A percentile compares a stretch with the other conserved stretches of the same genome.
Evolutionary conservation across 2,329 filamentous ascomycete species (phyloP).

Genomic region (Colletotrichum graminicola): DNA sequence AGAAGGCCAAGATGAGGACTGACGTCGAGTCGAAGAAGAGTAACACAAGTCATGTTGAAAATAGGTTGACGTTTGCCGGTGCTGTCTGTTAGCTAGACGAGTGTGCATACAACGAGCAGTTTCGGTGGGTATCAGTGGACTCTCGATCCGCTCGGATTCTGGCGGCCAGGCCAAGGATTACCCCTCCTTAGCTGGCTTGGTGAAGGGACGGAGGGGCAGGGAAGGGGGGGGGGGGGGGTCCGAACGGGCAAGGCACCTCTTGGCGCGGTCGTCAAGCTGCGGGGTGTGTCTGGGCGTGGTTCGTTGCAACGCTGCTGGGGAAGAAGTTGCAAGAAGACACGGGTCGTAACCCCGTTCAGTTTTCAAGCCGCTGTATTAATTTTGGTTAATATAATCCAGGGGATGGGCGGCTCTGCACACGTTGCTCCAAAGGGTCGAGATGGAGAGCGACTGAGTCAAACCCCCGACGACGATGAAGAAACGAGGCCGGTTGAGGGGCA

Average conservation of each 20-base stretch:
- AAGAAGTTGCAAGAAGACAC: conserved; percentile 25
- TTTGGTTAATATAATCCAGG: conserved; percentile 40
- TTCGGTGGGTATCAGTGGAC: conserved; percentile 18
- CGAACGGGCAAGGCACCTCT: conserved; percentile 18
- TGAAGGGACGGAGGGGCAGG: conserved; percentile 5
- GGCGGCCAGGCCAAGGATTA: conserved; percentile 1
- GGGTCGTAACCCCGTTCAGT: conserved; percentile 20
- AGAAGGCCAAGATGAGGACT: neutral
- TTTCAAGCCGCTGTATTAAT: conserved; percentile 26
- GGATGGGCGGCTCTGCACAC: conserved; percentile 9
- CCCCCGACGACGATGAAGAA: conserved; percentile 28
- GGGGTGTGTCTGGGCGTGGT: conserved; percentile 19
- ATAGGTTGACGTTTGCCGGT: neutral
- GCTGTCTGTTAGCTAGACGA: neutral
- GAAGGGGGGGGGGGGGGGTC: neutral
- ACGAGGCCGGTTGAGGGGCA: conserved; percentile 18
- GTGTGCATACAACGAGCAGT: neutral
- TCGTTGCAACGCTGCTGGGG: conserved; percentile 36
- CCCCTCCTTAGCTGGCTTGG: conserved; percentile 13
- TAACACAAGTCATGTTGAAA: neutral
- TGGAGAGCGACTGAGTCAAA: conserved; percentile 22
- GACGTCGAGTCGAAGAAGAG: neutral
- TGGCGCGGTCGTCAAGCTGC: conserved; percentile 24
- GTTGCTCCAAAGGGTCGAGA: conserved; percentile 11
- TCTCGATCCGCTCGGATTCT: conserved; percentile 14